phyloP scores from a whole-genome alignment of 805 yeast species.

The Metschnikowia kofuensis region DNA sequence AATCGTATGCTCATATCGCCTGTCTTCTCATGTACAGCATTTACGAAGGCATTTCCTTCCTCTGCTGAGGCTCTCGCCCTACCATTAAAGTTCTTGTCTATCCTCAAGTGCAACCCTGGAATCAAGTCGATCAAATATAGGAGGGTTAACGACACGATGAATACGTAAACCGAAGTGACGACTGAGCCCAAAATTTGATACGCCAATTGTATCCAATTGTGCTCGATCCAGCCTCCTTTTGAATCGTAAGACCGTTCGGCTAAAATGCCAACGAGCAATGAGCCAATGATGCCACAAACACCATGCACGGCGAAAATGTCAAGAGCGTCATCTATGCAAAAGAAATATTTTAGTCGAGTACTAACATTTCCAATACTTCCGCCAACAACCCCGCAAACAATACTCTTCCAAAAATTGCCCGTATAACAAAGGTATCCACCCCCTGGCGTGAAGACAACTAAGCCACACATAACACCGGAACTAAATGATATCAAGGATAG shows the following conservation, averaged over 20 bases:
- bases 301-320: conserved; percentile 46
- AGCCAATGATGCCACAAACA: conserved; percentile 39
- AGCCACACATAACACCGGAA: conserved; percentile 40
- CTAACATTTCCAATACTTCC: conserved; percentile 35
- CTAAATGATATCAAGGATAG: conserved; percentile 38
- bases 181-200: conserved; percentile 39
- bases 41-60: conserved; percentile 4
- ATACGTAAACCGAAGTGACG: conserved; percentile 34
- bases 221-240: conserved; percentile 40
- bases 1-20: conserved; percentile 10
- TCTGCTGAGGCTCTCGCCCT: conserved; percentile 21
- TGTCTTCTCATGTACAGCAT: background rate
- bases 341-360: conserved; percentile 38
- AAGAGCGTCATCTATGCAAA: conserved; percentile 41
- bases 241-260: conserved; percentile 31
- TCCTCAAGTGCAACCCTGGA: conserved; percentile 41
- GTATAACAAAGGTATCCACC: conserved; percentile 40
- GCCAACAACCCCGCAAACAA: conserved; percentile 39
- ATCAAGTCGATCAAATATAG: conserved; percentile 36
- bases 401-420: conserved; percentile 38
- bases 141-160: conserved; percentile 29
- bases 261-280: conserved; percentile 39
- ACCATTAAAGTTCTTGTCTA: conserved; percentile 38
- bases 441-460: conserved; percentile 42
- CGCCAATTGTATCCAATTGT: conserved; percentile 40